Conservation (phyloP, 345 rosid species). For the Bruguiera parviflora region DNA sequence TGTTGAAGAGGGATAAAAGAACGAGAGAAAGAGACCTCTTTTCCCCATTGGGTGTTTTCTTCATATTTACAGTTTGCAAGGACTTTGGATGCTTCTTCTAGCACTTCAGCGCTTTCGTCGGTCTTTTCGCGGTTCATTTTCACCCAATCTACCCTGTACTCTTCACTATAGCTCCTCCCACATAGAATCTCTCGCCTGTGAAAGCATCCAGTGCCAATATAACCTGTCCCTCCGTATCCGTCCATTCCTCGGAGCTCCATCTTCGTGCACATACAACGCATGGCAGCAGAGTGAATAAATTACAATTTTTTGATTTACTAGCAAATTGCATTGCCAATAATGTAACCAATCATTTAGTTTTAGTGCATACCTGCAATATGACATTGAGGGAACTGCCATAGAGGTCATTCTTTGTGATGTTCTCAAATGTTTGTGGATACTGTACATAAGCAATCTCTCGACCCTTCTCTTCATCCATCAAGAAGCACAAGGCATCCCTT, state of each 20-base stretch:
- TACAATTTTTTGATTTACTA: background rate
- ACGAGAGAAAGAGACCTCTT: slow-evolving; percentile 20
- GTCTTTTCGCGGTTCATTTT: background rate
- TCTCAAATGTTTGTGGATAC: slow-evolving; percentile 53
- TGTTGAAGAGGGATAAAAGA: background rate
- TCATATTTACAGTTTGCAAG: slow-evolving; percentile 33
- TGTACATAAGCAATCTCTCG: slow-evolving; percentile 65
- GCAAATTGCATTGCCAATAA: background rate
- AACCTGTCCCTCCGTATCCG: slow-evolving; percentile 28
- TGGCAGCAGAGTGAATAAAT: background rate
- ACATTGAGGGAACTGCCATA: slow-evolving; percentile 29
- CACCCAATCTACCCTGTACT: slow-evolving; percentile 3
- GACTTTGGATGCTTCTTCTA: slow-evolving; percentile 23
- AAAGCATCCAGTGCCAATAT: slow-evolving; percentile 36
- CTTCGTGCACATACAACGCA: slow-evolving; percentile 1
- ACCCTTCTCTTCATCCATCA: slow-evolving; percentile 65
- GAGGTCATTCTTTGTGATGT: slow-evolving; percentile 54
- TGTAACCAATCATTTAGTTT: background rate
- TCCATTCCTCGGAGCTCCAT: slow-evolving; percentile 35
- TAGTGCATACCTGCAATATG: background rate
- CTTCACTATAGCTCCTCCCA: slow-evolving; percentile 19
- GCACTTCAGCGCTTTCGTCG: background rate
- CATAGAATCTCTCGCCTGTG: slow-evolving; percentile 35
- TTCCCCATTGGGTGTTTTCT: slow-evolving; percentile 28
- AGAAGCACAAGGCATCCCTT: slow-evolving; percentile 53